phyloP scores from a whole-genome alignment of 176 grass and related monocot genomes.

The Oryza officinalis region DNA sequence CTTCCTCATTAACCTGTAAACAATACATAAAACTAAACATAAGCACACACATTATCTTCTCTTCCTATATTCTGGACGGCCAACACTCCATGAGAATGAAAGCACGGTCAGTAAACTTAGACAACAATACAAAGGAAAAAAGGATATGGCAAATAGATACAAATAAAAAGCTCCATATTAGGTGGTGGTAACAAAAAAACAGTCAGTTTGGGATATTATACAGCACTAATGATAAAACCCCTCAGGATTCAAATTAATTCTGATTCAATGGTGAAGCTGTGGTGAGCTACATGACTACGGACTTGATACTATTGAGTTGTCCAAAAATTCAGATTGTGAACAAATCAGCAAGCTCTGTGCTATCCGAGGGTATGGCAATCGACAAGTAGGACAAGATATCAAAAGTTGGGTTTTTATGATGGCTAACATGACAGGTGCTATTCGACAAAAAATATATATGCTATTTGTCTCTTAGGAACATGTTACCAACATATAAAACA shows the following conservation, averaged over 20 bases:
- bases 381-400: neutral
- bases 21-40: constrained; percentile 28
- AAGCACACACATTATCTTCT: neutral
- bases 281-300: neutral
- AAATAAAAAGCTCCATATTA: neutral
- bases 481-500: neutral
- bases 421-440: neutral
- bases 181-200: neutral
- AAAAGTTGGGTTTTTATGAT: neutral
- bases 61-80: neutral
- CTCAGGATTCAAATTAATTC: neutral
- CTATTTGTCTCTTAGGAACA: neutral
- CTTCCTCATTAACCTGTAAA: constrained; percentile 89
- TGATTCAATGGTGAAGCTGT: neutral
- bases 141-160: neutral
- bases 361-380: neutral
- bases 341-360: too few species aligned
- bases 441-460: neutral
- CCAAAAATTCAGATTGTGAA: neutral
- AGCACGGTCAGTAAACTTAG: neutral
- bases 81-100: neutral
- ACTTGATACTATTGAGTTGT: neutral
- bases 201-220: neutral
- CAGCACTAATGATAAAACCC: neutral
- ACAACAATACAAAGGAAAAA: neutral